Base-by-base conservation (phyloP, 257 asterid genomes). In the Nicotiana obtusifolia region DNA sequence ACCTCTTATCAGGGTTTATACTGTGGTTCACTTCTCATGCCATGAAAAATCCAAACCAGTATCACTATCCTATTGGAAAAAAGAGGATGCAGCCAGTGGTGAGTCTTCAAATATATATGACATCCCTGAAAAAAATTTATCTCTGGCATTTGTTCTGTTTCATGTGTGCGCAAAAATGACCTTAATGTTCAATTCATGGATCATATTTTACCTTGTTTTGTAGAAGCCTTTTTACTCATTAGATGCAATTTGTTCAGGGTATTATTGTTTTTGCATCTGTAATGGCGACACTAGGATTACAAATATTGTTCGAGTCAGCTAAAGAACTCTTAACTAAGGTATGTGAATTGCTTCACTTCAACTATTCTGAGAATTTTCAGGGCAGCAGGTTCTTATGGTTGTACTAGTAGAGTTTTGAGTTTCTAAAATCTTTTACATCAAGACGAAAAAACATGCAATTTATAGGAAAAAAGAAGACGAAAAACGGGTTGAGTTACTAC, bases 61-160 rank as follows among this genome's bases (percentile, higher is more conserved):
- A 88, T 80, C 91, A 69, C 89, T 95, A 95, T 76, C 99, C 99
- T 24, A 93, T 95, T 71, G 99, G 99, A 82, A 95, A 95, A 92
- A 90, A 86, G 69, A 87, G 99, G 85, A 95, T 95, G 99, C 99
- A 95, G 80, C 99, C 99, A 0, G 98, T 95, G 91, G 97, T 93
- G 87, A 87, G 89, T 77, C 77, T 81, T 82, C 20, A 19, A 7
- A 53, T 14, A 53, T 41, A 41, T 41, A 0, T 41, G 11, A 41
- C 47, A 41, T 41, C 47, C 44, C 47, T 41, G 11, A 41, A 41
- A 30, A 41, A 1, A 1, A 7, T 41, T 41, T 41, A 41, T 53
- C 59, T 53, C n/a, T 53, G 59, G 59, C 59, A 4, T 53, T 53
- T 53, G 59, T 53, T 15, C 59, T 53, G 59, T 53, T 53, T 53